Percentiles rank a stretch among this genome's conserved stretches.
These are phyloP conservation scores for Pelargonium australe DNA, from an alignment of 441 rosid species.

Conservation along the genomic window DNA sequence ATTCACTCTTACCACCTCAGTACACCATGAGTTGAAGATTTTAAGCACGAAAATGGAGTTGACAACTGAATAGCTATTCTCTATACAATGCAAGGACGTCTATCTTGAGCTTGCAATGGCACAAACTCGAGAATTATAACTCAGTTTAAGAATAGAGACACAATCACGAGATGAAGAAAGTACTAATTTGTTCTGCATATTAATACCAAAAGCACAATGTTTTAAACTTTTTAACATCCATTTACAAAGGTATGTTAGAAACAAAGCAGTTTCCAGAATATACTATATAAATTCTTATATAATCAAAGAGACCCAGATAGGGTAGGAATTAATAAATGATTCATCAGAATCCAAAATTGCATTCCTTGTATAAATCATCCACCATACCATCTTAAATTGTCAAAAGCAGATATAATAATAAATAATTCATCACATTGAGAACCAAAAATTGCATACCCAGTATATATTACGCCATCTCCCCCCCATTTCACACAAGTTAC, in stretches of 20 bases:
- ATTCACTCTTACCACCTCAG: background rate
- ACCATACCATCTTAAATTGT: background rate
- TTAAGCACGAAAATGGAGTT: background rate
- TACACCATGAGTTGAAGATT: background rate
- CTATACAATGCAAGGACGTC: background rate
- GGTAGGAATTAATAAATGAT: background rate
- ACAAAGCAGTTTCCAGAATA: slow-evolving; percentile 2
- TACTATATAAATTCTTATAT: background rate
- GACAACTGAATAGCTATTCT: background rate
- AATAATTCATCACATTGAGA: slow-evolving; percentile 10
- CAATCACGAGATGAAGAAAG: background rate
- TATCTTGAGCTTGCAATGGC: background rate
- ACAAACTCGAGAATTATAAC: background rate
- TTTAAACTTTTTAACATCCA: background rate
- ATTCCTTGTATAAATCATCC: background rate
- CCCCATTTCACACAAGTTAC: slow-evolving; percentile 99
- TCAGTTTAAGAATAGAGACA: background rate
- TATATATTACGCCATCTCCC: slow-evolving; percentile 88
- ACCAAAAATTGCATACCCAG: slow-evolving; percentile 51
- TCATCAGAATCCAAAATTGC: background rate
- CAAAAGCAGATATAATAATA: background rate
- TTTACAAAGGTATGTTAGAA: background rate
- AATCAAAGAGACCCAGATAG: background rate
- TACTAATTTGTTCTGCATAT: background rate
- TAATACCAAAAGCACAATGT: background rate